Percentiles rank a stretch among this genome's conserved stretches.
Conservation (phyloP, 768 basidiomycete genomes). For the Pholiota molesta region DNA sequence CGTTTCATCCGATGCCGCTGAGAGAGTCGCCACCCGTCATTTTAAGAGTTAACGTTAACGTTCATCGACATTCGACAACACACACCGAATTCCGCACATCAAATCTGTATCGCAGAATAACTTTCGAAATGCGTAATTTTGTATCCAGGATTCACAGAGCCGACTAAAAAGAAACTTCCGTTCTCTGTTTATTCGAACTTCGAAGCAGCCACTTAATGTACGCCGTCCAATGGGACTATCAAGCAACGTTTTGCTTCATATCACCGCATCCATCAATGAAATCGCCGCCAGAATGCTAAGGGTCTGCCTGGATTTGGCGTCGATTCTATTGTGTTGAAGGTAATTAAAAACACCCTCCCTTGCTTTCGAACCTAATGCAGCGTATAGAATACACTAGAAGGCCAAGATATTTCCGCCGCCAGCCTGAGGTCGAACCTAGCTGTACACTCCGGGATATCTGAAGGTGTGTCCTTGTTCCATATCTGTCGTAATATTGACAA, state of each 20-base stretch:
- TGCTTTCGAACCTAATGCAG: not conserved
- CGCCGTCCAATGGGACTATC: not conserved
- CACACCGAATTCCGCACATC: no score
- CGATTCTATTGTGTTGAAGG: conserved; percentile 3
- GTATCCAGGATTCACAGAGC: no score
- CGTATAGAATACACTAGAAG: conserved; percentile 1
- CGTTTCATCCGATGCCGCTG: no score
- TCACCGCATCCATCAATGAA: conserved; percentile 9
- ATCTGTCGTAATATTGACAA: not conserved
- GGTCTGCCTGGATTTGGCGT: not conserved
- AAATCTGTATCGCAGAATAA: no score
- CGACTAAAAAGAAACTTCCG: not conserved
- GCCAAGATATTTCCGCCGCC: not conserved
- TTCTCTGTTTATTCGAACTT: not conserved
- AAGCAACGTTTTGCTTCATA: not conserved
- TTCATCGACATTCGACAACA: no score
- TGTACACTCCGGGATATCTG: conserved; percentile 5
- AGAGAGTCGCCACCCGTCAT: no score
- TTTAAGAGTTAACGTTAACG: no score
- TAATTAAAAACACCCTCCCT: conserved; percentile 3
- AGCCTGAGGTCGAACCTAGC: not conserved
- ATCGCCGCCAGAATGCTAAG: conserved; percentile 6
- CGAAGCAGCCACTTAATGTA: conserved; percentile 8
- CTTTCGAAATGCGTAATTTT: no score
- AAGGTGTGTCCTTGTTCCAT: conserved; percentile 14